phyloP scores from a whole-genome alignment of 306 rosid species.

The Quercus engelmannii region DNA sequence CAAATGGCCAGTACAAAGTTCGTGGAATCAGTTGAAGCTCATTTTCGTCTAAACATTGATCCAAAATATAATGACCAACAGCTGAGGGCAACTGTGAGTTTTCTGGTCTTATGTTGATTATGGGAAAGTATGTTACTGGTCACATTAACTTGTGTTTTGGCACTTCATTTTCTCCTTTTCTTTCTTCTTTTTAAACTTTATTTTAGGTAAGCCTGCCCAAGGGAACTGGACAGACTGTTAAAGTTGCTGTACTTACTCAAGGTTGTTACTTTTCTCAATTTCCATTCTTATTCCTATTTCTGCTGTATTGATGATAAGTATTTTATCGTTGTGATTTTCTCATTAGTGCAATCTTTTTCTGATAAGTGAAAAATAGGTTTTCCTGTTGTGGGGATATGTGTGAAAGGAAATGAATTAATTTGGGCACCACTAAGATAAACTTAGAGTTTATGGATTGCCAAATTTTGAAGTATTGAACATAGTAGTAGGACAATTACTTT shows the following conservation, averaged over 20 bases:
- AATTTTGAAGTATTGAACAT: not conserved
- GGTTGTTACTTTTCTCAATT: conserved; percentile 42
- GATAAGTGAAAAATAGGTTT: not conserved
- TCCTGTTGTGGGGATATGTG: not conserved
- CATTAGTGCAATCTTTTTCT: not conserved
- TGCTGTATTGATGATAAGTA: not conserved
- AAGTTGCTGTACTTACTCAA: conserved; percentile 97
- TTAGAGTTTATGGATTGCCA: not conserved
- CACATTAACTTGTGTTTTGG: conserved; percentile 11
- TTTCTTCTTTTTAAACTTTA: conserved; percentile 10
- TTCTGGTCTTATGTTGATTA: conserved; percentile 14
- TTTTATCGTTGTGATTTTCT: not conserved
- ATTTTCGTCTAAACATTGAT: conserved; percentile 97
- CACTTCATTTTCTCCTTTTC: not conserved
- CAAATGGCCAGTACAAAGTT: conserved; percentile 67
- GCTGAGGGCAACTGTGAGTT: conserved; percentile 91
- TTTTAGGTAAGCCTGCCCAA: conserved; percentile 87
- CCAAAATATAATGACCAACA: conserved; percentile 98
- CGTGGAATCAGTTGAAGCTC: conserved; percentile 92
- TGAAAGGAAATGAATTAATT: not conserved
- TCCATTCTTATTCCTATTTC: not conserved
- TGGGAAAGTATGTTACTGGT: not conserved
- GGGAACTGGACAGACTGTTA: conserved; percentile 93
- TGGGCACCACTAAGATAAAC: not conserved
- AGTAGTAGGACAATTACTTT: not conserved